Percentiles rank a stretch among this genome's conserved stretches.
Conservation (phyloP, 768 basidiomycete species). For the Termitomyces sp. region DNA sequence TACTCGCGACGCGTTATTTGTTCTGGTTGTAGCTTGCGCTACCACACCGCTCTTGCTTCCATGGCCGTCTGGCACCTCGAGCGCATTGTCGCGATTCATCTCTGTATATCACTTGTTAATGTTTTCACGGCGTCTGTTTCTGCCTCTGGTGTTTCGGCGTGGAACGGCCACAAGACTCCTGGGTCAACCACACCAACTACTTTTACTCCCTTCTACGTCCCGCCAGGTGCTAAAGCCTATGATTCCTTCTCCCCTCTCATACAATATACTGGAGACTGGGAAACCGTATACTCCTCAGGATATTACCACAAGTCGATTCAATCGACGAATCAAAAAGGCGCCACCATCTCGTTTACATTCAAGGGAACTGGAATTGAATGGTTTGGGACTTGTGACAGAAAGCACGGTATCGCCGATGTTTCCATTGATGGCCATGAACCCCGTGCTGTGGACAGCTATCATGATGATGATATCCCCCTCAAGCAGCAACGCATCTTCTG, state of each 20-base stretch:
- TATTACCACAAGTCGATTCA: conserved; percentile 48
- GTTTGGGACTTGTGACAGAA: conserved; percentile 57
- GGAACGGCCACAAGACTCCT: conserved; percentile 61
- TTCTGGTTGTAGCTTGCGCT: not conserved
- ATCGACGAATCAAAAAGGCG: conserved; percentile 42
- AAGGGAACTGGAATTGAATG: conserved; percentile 74
- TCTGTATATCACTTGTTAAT: conserved; percentile 9
- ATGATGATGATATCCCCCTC: conserved; percentile 20
- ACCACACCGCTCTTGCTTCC: not conserved
- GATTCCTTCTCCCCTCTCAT: conserved; percentile 67
- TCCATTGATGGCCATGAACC: conserved; percentile 50
- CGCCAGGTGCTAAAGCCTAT: conserved; percentile 65
- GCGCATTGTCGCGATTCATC: conserved; percentile 1
- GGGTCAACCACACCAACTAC: conserved; percentile 36
- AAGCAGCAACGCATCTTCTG: conserved; percentile 65
- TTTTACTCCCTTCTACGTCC: conserved; percentile 71
- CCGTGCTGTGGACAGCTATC: conserved; percentile 41
- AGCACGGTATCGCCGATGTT: conserved; percentile 52
- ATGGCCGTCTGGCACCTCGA: conserved; percentile 9
- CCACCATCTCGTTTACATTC: conserved; percentile 54
- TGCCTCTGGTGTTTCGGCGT: conserved; percentile 41
- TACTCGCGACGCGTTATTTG: not conserved
- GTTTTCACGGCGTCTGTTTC: conserved; percentile 8
- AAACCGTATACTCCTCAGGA: conserved; percentile 41
- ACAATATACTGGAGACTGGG: conserved; percentile 58